Evolutionary conservation across 2,329 filamentous ascomycete species (phyloP).

Genomic region (Neonectria coccinea): DNA sequence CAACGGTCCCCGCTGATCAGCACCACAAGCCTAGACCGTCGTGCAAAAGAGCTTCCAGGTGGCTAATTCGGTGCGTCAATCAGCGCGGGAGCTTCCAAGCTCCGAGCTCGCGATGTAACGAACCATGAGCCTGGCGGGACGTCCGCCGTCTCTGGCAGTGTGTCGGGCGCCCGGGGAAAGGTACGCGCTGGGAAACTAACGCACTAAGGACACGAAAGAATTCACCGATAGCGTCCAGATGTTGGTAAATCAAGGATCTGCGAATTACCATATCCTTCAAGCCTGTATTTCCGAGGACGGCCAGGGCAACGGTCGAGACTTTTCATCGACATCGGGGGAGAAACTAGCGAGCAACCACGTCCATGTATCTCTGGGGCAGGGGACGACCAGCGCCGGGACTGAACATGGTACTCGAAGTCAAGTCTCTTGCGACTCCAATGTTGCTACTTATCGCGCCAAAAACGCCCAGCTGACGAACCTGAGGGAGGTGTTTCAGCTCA

Average conservation of each 20-base stretch:
- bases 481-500: conserved; percentile 20
- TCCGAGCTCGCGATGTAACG: conserved; percentile 35
- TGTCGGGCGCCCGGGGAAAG: conserved; percentile 26
- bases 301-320: conserved; percentile 5
- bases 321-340: not conserved
- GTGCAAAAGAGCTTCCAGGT: not conserved
- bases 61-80: conserved; percentile 18
- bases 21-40: not conserved
- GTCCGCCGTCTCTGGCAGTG: conserved; percentile 22
- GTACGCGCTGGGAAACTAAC: conserved; percentile 39
- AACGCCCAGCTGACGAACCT: conserved; percentile 21
- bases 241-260: conserved; percentile 27
- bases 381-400: not conserved
- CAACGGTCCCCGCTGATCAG: not conserved
- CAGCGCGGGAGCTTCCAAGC: conserved; percentile 46
- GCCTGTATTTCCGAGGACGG: conserved; percentile 25
- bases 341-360: conserved; percentile 5
- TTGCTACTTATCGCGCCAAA: conserved; percentile 36
- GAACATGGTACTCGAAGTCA: conserved; percentile 26
- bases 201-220: conserved; percentile 33
- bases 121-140: conserved; percentile 16
- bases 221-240: conserved; percentile 34
- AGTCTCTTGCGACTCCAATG: conserved; percentile 26
- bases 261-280: conserved; percentile 27
- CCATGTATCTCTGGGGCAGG: conserved; percentile 13